Evolutionary conservation across 441 rosid species (phyloP), one percentile per base, ranked within the genome.

Genomic region (Bocquillonia castaneifolia): DNA sequence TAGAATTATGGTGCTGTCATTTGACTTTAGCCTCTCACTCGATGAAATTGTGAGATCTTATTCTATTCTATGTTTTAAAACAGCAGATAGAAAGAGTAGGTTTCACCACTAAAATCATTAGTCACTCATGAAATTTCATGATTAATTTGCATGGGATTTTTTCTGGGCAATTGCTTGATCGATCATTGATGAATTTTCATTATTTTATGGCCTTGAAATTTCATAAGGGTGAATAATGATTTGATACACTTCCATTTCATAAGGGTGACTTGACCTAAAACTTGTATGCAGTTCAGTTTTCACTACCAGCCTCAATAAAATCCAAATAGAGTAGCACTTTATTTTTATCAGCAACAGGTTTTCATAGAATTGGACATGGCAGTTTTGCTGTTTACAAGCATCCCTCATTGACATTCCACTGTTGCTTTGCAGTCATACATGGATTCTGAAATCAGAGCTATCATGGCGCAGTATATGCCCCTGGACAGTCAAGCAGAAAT

Each of bases 381-480:
- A 15, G 26, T 1, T 10, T 3, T 48, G 15, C 26, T 14, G 26
- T 22, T 59, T 6, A 28, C 5, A 10, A 0, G 3, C 18, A 44
- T 57, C 15, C 15, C 25, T 20, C 47, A 9, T 40, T 65, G 3
- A 26, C 48, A 3, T 54, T 45, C 37, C 6, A 32, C 6, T 34
- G 13, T 67, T 32, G 28, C 26, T n/a, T 69, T 73, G 80, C 93
- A 94, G 99, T 84, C 82, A 20, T 92, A 95, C 85, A 94, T 94
- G 99, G 98, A 94, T 79, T 94, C 99, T 1, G 99, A 94, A 84
- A 94, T 94, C 82, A 85, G 98, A 81, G 97, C 99, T 29, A 94
- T 94, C 74, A 92, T 94, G 99, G 98, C 99, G 34, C 99, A 94
- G 76, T 94, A 94, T 81, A 94, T 94, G 99, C 99, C 99, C 42